Percentiles rank a stretch among this genome's conserved stretches.
These are phyloP conservation scores for Verticillium dahliae DNA, from an alignment of 2,329 filamentous ascomycete species.

Conservation along the genomic window DNA sequence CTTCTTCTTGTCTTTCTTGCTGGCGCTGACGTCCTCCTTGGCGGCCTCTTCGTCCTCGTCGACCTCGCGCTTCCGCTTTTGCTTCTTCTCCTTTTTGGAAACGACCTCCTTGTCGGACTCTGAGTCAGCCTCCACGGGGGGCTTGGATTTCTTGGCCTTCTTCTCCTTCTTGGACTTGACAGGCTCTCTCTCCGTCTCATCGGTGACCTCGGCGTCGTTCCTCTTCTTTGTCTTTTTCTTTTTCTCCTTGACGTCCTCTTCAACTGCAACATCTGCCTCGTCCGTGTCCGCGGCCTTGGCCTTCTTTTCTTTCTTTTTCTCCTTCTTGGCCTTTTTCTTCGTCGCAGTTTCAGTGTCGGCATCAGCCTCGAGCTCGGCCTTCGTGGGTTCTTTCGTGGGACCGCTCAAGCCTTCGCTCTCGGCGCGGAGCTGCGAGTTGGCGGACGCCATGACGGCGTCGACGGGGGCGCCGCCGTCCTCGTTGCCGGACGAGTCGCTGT, in stretches of 20 bases:
- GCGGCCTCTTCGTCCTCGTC: conserved; percentile 15
- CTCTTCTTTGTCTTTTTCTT: conserved; percentile 14
- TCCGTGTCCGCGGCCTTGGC: conserved; percentile 1
- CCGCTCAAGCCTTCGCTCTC: conserved; percentile 8
- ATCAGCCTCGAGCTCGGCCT: background rate
- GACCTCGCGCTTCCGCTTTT: conserved; percentile 10
- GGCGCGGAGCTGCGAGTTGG: conserved; percentile 10
- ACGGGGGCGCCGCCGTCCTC: conserved; percentile 13
- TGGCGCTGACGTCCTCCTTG: conserved; percentile 18
- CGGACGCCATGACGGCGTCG: conserved; percentile 16
- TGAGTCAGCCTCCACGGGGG: conserved; percentile 1
- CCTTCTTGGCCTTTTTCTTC: conserved; percentile 28
- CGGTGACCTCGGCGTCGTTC: conserved; percentile 1
- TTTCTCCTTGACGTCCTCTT: conserved; percentile 7
- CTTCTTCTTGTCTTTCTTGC: conserved; percentile 17
- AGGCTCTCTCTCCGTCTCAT: conserved; percentile 11
- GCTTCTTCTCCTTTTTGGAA: conserved; percentile 18
- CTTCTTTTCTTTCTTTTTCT: conserved; percentile 16
- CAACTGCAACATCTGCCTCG: background rate
- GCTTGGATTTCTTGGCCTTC: conserved; percentile 9
- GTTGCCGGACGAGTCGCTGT: conserved; percentile 7
- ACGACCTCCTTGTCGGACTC: conserved; percentile 10
- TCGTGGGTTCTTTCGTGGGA: conserved; percentile 3
- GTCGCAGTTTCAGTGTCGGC: conserved; percentile 12
- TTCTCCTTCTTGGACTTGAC: conserved; percentile 13